A percentile compares a stretch with the other conserved stretches of the same genome.
Conservation (phyloP, 768 basidiomycete genomes). For the Amyloporia xantha region DNA sequence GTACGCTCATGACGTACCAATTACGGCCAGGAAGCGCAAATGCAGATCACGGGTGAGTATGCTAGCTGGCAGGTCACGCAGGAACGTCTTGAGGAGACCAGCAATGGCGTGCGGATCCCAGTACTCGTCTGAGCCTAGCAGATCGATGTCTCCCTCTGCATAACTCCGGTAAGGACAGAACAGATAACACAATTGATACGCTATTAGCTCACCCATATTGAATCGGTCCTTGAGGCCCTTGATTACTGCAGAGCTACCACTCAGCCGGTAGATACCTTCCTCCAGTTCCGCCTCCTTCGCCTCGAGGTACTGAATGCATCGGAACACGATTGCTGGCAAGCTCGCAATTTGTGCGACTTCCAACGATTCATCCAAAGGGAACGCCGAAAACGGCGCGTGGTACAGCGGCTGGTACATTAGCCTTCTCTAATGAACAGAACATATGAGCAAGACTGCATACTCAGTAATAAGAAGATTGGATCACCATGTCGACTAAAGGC, state of each 20-base stretch:
- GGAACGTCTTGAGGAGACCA: conserved; percentile 86
- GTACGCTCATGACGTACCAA: conserved; percentile 52
- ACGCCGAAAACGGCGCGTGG: conserved; percentile 86
- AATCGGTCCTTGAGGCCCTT: conserved; percentile 90
- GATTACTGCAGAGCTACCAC: conserved; percentile 92
- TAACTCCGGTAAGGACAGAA: conserved; percentile 32
- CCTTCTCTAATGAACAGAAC: conserved; percentile 25
- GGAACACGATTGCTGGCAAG: conserved; percentile 91
- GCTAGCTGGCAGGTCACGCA: conserved; percentile 90
- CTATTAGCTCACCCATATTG: conserved; percentile 62
- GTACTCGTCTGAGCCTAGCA: conserved; percentile 81
- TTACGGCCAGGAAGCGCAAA: conserved; percentile 83
- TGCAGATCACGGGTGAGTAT: conserved; percentile 92
- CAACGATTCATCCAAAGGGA: conserved; percentile 77
- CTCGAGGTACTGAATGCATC: conserved; percentile 93
- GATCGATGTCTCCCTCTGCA: conserved; percentile 92
- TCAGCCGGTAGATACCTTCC: conserved; percentile 95
- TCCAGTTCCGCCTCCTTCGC: conserved; percentile 91
- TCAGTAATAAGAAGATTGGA: background rate
- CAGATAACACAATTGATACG: background rate
- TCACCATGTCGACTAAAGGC: conserved; percentile 59
- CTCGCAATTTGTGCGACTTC: conserved; percentile 85
- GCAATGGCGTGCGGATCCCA: conserved; percentile 99
- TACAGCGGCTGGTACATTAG: conserved; percentile 30
- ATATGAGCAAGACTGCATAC: background rate